Percentiles rank a stretch among this genome's conserved stretches.
Conservation (phyloP, 148 eudicot genomes). For the Rhododendron kiyosumense region DNA sequence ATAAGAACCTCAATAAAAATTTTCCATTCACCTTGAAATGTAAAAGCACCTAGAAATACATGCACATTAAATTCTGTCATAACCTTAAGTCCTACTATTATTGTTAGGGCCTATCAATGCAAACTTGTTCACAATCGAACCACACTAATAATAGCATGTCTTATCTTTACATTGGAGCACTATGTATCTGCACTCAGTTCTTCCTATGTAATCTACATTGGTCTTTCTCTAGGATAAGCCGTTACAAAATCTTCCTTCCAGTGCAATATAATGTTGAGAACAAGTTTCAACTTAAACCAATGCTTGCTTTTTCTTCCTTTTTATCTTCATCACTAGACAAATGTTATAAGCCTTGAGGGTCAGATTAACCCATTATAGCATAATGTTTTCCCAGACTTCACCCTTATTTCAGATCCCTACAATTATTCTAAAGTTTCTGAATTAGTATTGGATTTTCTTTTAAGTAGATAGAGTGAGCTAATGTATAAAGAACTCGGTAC, state of each 20-base stretch:
- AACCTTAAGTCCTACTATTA: not conserved
- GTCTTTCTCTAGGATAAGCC: not conserved
- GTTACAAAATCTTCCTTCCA: not conserved
- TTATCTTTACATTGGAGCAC: not conserved
- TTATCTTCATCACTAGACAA: not conserved
- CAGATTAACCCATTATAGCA: not conserved
- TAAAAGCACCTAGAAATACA: not conserved
- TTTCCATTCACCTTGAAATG: too few species aligned
- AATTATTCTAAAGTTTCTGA: not conserved
- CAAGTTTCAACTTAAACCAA: not conserved
- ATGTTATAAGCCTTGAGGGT: not conserved
- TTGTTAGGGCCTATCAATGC: not conserved
- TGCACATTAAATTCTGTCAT: not conserved
- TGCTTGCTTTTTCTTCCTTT: not conserved
- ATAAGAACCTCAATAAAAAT: too few species aligned
- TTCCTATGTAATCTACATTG: not conserved
- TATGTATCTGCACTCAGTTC: not conserved
- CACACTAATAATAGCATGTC: not conserved
- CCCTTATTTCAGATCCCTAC: not conserved
- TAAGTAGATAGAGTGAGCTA: not conserved
- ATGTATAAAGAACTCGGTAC: not conserved
- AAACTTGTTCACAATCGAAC: not conserved
- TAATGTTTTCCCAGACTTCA: not conserved
- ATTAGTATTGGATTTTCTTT: not conserved
- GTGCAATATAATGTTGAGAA: not conserved